These are phyloP conservation scores for Camelina laxa DNA, from an alignment of 345 rosid genomes.

Conservation along the genomic window DNA sequence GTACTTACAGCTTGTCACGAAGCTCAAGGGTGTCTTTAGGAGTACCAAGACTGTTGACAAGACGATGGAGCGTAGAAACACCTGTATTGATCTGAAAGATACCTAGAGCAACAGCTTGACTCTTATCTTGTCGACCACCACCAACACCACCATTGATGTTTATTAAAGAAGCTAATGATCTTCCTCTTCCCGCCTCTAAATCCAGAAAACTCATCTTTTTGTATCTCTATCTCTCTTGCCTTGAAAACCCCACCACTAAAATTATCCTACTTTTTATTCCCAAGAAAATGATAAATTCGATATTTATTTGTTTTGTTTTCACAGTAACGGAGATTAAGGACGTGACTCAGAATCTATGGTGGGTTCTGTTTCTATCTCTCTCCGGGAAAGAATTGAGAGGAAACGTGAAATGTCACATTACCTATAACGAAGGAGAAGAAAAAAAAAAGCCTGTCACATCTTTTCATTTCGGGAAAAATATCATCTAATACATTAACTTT, in stretches of 20 bases:
- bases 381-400: constrained; percentile 24
- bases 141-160: constrained; percentile 51
- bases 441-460: too few relatives aligned
- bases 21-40: constrained; percentile 96
- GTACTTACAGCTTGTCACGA: constrained; percentile 87
- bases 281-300: constrained; percentile 2
- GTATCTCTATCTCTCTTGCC: neutral
- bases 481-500: too few relatives aligned
- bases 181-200: constrained; percentile 71
- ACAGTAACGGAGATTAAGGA: constrained; percentile 15
- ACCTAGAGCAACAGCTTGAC: constrained; percentile 91
- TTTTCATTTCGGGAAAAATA: too few relatives aligned
- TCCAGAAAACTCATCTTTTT: constrained; percentile 84
- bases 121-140: constrained; percentile 66
- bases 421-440: constrained; percentile 26
- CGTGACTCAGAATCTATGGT: constrained; percentile 15
- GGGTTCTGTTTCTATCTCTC: constrained; percentile 15
- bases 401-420: constrained; percentile 40
- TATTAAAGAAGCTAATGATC: constrained; percentile 54
- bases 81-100: constrained; percentile 92
- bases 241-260: too few relatives aligned
- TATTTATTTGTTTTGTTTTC: neutral
- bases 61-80: constrained; percentile 84
- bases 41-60: constrained; percentile 92
- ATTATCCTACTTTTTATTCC: constrained; percentile 1